phyloP scores from a whole-genome alignment of 1,284 basidiomycete species.

The Ceratobasidium sp. region DNA sequence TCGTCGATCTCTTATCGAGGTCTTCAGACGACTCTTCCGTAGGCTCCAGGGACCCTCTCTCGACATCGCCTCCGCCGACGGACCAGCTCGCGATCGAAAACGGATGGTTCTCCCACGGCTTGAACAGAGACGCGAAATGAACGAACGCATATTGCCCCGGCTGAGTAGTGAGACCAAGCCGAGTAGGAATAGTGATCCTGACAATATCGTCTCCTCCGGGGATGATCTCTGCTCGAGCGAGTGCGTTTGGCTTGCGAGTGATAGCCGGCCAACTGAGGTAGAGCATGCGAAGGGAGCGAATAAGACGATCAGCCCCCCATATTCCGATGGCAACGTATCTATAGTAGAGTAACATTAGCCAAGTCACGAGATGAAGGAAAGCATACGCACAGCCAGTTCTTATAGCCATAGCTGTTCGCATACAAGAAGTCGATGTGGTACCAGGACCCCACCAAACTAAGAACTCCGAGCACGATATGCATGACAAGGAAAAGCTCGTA shows the following conservation, averaged over 20 bases:
- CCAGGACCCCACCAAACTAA: constrained; percentile 21
- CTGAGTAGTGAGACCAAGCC: neutral
- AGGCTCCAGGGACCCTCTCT: neutral
- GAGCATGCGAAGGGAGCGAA: constrained; percentile 15
- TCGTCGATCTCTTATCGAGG: neutral
- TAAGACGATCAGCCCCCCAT: constrained; percentile 24
- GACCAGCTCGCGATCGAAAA: constrained; percentile 30
- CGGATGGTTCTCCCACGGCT: constrained; percentile 40
- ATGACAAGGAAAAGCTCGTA: constrained; percentile 34
- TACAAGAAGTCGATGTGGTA: constrained; percentile 33
- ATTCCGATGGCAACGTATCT: constrained; percentile 36
- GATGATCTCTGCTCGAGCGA: constrained; percentile 22
- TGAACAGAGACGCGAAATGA: constrained; percentile 28
- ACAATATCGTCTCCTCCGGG: constrained; percentile 11
- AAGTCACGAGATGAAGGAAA: too few relatives aligned
- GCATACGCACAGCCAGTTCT: constrained; percentile 37
- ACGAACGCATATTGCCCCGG: constrained; percentile 34
- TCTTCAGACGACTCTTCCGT: neutral
- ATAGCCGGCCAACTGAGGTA: neutral
- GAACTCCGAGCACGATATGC: constrained; percentile 14
- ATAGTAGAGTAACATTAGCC: neutral
- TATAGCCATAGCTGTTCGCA: constrained; percentile 23
- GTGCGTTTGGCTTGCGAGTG: constrained; percentile 2
- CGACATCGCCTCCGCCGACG: constrained; percentile 3
- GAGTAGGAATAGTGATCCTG: constrained; percentile 20